Conservation (phyloP, 2,329 filamentous ascomycete species). For the Helminthosporium solani region DNA sequence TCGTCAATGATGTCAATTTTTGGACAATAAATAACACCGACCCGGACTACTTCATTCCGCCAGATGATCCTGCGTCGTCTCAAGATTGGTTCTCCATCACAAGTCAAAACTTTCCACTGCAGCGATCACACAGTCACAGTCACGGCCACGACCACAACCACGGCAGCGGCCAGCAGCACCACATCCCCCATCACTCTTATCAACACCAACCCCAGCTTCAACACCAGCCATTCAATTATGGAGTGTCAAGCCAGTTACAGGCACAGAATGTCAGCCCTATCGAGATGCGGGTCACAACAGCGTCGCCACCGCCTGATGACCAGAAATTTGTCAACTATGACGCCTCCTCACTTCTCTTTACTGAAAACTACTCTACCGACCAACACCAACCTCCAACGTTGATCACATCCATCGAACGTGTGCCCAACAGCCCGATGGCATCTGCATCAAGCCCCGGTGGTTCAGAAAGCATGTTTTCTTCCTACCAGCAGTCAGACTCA, state of each 20-base stretch:
- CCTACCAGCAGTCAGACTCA: constrained; percentile 27
- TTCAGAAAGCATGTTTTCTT: constrained; percentile 31
- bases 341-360: constrained; percentile 25
- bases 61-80: constrained; percentile 28
- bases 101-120: constrained; percentile 17
- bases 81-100: constrained; percentile 24
- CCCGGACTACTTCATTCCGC: constrained; percentile 28
- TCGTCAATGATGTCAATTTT: constrained; percentile 20
- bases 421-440: constrained; percentile 22
- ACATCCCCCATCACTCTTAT: neutral
- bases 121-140: neutral
- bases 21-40: constrained; percentile 32
- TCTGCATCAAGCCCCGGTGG: constrained; percentile 33
- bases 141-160: too few species aligned
- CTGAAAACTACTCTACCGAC: constrained; percentile 23
- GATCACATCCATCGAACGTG: constrained; percentile 23
- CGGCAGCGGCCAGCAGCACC: neutral
- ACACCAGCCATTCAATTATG: neutral
- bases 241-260: constrained; percentile 3
- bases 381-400: constrained; percentile 23
- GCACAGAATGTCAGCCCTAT: constrained; percentile 18
- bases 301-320: constrained; percentile 28
- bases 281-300: constrained; percentile 21
- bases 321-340: constrained; percentile 31
- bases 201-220: constrained; percentile 14